Conservation (phyloP, 371 early-diverging fungal species). For the Mucor racemosus region DNA sequence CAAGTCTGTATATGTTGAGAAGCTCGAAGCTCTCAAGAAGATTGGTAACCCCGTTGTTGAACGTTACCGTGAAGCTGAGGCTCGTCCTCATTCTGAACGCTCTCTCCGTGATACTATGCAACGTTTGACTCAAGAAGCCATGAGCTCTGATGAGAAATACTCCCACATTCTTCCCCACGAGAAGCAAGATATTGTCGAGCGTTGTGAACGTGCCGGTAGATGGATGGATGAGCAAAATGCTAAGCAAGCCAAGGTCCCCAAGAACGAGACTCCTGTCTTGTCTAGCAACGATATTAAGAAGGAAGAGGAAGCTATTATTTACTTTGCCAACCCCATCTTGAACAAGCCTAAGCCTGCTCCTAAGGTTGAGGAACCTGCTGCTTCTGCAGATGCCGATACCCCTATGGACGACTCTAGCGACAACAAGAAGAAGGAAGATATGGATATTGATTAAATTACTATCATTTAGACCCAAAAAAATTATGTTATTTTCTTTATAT, state of each 20-base stretch:
- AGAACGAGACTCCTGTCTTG: slow-evolving; percentile 77
- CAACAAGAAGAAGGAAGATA: slow-evolving; percentile 64
- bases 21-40: slow-evolving; percentile 81
- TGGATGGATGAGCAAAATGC: slow-evolving; percentile 88
- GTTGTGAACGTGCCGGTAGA: slow-evolving; percentile 74
- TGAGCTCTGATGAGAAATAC: slow-evolving; percentile 83
- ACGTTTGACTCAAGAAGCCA: slow-evolving; percentile 71
- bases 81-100: slow-evolving; percentile 83
- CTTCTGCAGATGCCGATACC: slow-evolving; percentile 48
- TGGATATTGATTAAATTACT: slow-evolving; percentile 68
- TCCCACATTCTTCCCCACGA: slow-evolving; percentile 89
- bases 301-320: slow-evolving; percentile 69
- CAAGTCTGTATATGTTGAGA: slow-evolving; percentile 87
- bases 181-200: slow-evolving; percentile 79
- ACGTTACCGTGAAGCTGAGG: slow-evolving; percentile 84
- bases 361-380: slow-evolving; percentile 49
- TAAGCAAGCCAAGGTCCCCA: slow-evolving; percentile 74
- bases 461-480: slow-evolving; percentile 11
- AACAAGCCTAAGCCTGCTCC: slow-evolving; percentile 90
- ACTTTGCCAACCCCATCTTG: slow-evolving; percentile 80
- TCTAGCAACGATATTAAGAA: slow-evolving; percentile 74
- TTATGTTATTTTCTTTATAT: background rate
- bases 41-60: slow-evolving; percentile 83
- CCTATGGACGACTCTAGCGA: slow-evolving; percentile 44
- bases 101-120: slow-evolving; percentile 80